Conservation (phyloP, 352 stramenopile genomes). For the Phytopythium chamaehyphon region DNA sequence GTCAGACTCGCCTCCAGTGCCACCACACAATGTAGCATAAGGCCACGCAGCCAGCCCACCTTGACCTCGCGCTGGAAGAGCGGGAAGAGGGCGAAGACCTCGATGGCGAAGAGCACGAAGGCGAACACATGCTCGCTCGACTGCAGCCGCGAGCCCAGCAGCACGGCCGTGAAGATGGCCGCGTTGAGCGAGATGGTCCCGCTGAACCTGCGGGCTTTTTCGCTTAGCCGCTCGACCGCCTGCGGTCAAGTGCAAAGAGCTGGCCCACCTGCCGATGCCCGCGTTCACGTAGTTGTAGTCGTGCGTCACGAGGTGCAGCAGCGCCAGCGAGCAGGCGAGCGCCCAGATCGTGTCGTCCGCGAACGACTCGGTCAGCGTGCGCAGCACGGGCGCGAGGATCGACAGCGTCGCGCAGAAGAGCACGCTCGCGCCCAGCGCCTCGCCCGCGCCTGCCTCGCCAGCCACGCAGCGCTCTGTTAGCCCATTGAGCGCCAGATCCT, state of each 20-base stretch:
- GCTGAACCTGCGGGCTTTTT: conserved; percentile 49
- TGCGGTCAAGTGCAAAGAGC: not conserved
- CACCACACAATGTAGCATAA: too few relatives aligned
- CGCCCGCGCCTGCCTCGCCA: conserved; percentile 38
- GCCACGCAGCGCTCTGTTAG: too few relatives aligned
- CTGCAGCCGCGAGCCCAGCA: conserved; percentile 87
- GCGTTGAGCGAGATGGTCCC: conserved; percentile 91
- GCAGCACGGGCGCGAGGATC: conserved; percentile 86
- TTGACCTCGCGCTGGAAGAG: conserved; percentile 85
- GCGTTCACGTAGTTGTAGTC: conserved; percentile 90
- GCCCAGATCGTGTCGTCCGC: conserved; percentile 92
- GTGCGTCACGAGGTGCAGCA: conserved; percentile 88
- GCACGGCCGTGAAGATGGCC: conserved; percentile 89
- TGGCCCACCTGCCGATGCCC: conserved; percentile 55
- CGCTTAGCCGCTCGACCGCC: not conserved
- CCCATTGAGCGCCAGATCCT: too few relatives aligned
- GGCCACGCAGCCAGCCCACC: too few relatives aligned
- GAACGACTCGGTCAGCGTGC: conserved; percentile 88
- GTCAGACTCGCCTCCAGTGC: too few relatives aligned
- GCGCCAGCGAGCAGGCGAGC: conserved; percentile 64
- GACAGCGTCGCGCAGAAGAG: conserved; percentile 83
- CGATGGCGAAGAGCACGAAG: conserved; percentile 89
- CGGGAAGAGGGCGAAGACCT: conserved; percentile 89
- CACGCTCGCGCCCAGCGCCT: conserved; percentile 65
- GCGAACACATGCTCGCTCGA: conserved; percentile 90